Evolutionary conservation across 768 basidiomycete genomes (phyloP).

Genomic region (Clathrus columnatus): DNA sequence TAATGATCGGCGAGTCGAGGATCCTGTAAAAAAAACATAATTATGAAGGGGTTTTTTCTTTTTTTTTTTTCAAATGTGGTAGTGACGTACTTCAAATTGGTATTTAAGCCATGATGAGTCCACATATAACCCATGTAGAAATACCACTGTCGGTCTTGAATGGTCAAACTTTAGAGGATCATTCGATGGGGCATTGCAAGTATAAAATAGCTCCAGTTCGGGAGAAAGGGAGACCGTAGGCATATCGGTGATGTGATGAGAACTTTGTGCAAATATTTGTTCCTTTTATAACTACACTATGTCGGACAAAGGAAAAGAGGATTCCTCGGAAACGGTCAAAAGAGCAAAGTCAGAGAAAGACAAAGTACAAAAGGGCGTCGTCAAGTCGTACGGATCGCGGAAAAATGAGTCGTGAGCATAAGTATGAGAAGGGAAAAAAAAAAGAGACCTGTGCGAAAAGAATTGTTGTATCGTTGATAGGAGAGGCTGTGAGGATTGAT

Average conservation of each 20-base stretch:
- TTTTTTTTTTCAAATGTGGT: too few relatives aligned
- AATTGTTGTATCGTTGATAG: too few relatives aligned
- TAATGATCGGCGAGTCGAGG: background rate
- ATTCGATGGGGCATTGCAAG: background rate
- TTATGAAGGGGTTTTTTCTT: background rate
- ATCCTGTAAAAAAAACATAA: background rate
- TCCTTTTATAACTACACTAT: background rate
- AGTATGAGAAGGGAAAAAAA: too few relatives aligned
- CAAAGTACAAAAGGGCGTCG: too few relatives aligned
- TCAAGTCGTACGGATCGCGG: too few relatives aligned
- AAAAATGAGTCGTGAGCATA: too few relatives aligned
- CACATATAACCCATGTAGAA: background rate
- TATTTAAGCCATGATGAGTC: background rate
- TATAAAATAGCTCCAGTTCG: background rate
- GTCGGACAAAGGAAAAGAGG: background rate
- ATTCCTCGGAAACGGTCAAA: too few relatives aligned
- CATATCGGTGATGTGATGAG: background rate
- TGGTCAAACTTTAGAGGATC: background rate
- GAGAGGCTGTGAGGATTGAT: too few relatives aligned
- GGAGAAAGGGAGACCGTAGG: background rate
- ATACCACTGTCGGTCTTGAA: background rate
- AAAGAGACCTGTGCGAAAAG: too few relatives aligned
- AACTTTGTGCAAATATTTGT: background rate
- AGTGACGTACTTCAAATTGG: constrained; percentile 2
- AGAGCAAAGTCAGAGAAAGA: too few relatives aligned